phyloP scores from a whole-genome alignment of 2,329 filamentous ascomycete species.

The Hypoxylon sp. region DNA sequence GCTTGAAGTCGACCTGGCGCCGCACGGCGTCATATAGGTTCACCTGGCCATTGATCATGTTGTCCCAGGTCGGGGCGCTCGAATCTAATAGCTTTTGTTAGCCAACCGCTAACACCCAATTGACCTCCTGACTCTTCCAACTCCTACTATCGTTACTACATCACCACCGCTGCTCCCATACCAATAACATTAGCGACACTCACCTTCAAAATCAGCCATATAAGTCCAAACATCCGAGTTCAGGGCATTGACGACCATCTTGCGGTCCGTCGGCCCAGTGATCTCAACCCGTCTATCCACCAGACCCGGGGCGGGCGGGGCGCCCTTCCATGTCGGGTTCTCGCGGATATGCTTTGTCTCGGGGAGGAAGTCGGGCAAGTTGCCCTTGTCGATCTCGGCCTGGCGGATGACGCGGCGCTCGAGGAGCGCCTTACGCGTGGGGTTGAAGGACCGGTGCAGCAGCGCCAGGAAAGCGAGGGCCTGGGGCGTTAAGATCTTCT shows the following conservation, averaged over 20 bases:
- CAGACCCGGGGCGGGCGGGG: slow-evolving; percentile 89
- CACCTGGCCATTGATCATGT: slow-evolving; percentile 98
- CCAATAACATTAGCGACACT: slow-evolving; percentile 47
- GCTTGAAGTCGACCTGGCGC: slow-evolving; percentile 94
- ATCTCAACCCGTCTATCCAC: slow-evolving; percentile 97
- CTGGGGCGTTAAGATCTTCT: slow-evolving; percentile 91
- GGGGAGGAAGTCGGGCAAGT: slow-evolving; percentile 91
- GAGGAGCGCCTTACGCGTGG: slow-evolving; percentile 86
- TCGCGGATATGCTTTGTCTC: slow-evolving; percentile 97
- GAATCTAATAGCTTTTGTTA: slow-evolving; percentile 73
- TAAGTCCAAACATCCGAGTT: slow-evolving; percentile 98
- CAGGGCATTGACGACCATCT: slow-evolving; percentile 98
- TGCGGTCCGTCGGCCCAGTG: slow-evolving; percentile 95
- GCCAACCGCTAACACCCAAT: background rate
- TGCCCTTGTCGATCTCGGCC: slow-evolving; percentile 90
- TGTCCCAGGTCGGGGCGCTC: slow-evolving; percentile 96
- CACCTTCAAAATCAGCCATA: slow-evolving; percentile 99
- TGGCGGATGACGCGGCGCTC: slow-evolving; percentile 89
- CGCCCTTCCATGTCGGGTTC: slow-evolving; percentile 92
- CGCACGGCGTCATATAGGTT: slow-evolving; percentile 98
- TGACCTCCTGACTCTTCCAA: background rate
- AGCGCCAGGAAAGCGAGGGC: slow-evolving; percentile 93
- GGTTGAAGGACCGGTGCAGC: slow-evolving; percentile 94
- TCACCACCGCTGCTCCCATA: slow-evolving; percentile 10
- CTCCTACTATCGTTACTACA: background rate